Evolutionary conservation across 2,329 filamentous ascomycete species (phyloP).

Genomic region (Xylariaceae sp.): DNA sequence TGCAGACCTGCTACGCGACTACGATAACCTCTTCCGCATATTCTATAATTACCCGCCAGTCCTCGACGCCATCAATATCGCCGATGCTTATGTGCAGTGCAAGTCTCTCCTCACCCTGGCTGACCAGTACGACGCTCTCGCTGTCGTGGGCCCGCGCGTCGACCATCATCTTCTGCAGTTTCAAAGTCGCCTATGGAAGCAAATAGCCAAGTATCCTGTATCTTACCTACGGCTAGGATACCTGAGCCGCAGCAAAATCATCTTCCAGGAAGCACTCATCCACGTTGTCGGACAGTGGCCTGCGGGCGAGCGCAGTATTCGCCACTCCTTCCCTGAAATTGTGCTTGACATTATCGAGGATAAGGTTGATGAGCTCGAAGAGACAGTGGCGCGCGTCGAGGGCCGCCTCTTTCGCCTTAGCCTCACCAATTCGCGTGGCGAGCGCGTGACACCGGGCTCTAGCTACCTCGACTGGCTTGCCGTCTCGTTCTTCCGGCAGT

Average conservation of each 20-base stretch:
- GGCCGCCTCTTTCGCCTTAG: conserved; percentile 76
- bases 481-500: conserved; percentile 83
- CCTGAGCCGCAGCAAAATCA: conserved; percentile 75
- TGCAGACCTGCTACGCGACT: conserved; percentile 79
- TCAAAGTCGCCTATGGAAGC: conserved; percentile 86
- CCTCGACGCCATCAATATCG: conserved; percentile 83
- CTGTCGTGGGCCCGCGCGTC: conserved; percentile 81
- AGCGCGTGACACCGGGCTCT: conserved; percentile 74
- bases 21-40: conserved; percentile 91
- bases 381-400: conserved; percentile 75
- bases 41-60: conserved; percentile 90
- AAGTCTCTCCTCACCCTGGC: conserved; percentile 83
- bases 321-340: conserved; percentile 64
- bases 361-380: conserved; percentile 88
- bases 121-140: conserved; percentile 90
- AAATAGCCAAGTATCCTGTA: conserved; percentile 93
- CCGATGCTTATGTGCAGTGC: conserved; percentile 88
- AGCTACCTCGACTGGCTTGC: conserved; percentile 88
- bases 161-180: conserved; percentile 94
- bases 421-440: conserved; percentile 73
- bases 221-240: conserved; percentile 89
- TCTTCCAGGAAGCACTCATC: conserved; percentile 82
- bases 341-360: conserved; percentile 91
- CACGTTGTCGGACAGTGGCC: conserved; percentile 97
- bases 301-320: conserved; percentile 69